phyloP scores from a whole-genome alignment of 2,329 filamentous ascomycete genomes.

The Aspergillus unguis region DNA sequence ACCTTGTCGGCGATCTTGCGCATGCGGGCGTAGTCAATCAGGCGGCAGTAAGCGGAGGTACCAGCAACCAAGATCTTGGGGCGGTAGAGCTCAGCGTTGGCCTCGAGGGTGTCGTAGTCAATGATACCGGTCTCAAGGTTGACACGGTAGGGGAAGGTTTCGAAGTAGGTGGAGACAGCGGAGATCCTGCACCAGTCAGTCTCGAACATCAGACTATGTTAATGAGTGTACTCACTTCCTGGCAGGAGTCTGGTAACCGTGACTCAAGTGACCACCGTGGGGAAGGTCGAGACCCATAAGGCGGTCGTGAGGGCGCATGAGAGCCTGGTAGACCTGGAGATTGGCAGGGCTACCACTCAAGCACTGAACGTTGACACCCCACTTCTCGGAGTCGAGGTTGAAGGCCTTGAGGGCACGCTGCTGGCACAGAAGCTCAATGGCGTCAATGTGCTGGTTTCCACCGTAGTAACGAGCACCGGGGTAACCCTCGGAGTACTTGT shows the following conservation, averaged over 20 bases:
- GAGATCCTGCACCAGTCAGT: constrained; percentile 63
- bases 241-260: constrained; percentile 93
- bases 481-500: constrained; percentile 99
- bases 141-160: constrained; percentile 91
- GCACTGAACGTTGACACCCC: constrained; percentile 98
- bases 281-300: constrained; percentile 97
- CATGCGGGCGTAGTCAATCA: constrained; percentile 94
- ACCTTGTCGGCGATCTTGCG: constrained; percentile 86
- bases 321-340: constrained; percentile 93
- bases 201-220: not conserved
- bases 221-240: constrained; percentile 61
- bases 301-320: constrained; percentile 88
- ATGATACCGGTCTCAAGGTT: constrained; percentile 89
- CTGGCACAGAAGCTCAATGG: constrained; percentile 94
- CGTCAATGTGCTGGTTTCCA: constrained; percentile 97
- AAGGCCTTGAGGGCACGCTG: constrained; percentile 88
- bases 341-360: constrained; percentile 92
- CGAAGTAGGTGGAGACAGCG: constrained; percentile 98
- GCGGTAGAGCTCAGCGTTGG: constrained; percentile 81
- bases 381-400: constrained; percentile 78
- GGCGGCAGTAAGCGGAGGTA: constrained; percentile 89
- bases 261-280: constrained; percentile 91
- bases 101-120: constrained; percentile 88
- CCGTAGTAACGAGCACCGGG: constrained; percentile 98
- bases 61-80: constrained; percentile 95